Percentiles rank a stretch among this genome's conserved stretches.
These are phyloP conservation scores for Fusarium cyanostomum DNA, from an alignment of 2,329 filamentous ascomycete genomes.

Conservation along the genomic window DNA sequence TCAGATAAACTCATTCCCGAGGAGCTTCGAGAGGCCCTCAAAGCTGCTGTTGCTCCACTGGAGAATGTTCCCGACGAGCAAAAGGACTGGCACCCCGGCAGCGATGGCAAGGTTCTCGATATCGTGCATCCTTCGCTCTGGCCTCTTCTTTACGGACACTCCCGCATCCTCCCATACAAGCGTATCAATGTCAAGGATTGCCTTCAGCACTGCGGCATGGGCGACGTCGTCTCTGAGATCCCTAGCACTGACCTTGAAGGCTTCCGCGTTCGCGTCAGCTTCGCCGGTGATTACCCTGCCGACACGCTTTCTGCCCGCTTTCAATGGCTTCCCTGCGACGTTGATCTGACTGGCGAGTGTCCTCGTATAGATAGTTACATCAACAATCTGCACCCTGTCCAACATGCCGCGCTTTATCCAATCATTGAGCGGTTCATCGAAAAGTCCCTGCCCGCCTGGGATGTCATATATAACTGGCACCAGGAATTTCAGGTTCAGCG, in stretches of 20 bases:
- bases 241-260: background rate
- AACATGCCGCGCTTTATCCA: constrained; percentile 51
- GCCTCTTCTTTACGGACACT: constrained; percentile 39
- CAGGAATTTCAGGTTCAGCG: constrained; percentile 42
- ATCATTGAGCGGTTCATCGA: constrained; percentile 55
- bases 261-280: background rate
- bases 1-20: constrained; percentile 45
- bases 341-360: constrained; percentile 51
- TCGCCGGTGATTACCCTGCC: background rate
- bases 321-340: constrained; percentile 62
- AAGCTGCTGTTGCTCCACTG: constrained; percentile 54
- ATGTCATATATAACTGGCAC: constrained; percentile 49
- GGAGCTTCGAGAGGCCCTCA: constrained; percentile 50
- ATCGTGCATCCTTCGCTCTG: constrained; percentile 36
- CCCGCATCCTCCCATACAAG: constrained; percentile 48
- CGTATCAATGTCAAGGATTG: constrained; percentile 51
- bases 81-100: constrained; percentile 47
- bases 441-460: constrained; percentile 57
- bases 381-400: constrained; percentile 61
- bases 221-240: constrained; percentile 40
- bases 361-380: constrained; percentile 60
- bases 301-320: constrained; percentile 37
- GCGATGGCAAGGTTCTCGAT: constrained; percentile 30
- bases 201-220: constrained; percentile 48
- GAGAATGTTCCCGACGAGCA: constrained; percentile 59